A percentile compares a stretch with the other conserved stretches of the same genome.
phyloP scores from a whole-genome alignment of 1,284 basidiomycete genomes.

The Cryptococcus jaspeensis region DNA sequence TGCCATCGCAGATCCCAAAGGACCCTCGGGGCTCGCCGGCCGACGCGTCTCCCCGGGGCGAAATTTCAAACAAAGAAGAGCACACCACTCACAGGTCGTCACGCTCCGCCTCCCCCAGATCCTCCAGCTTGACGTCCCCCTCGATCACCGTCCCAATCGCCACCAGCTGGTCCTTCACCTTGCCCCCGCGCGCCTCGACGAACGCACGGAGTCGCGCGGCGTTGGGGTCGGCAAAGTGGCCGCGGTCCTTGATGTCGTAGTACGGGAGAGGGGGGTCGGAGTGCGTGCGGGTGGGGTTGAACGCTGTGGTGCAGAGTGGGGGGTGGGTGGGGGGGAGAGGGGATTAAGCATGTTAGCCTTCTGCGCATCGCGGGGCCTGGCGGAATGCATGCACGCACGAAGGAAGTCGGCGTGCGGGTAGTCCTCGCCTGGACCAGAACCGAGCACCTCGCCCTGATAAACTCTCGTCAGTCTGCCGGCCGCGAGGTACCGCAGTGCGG shows the following conservation, averaged over 20 bases:
- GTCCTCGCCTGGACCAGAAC: slow-evolving; percentile 27
- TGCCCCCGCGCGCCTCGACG: slow-evolving; percentile 46
- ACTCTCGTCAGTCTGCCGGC: neutral
- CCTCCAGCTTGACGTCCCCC: slow-evolving; percentile 52
- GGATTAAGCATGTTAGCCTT: neutral
- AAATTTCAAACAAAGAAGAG: neutral
- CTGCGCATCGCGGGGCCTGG: neutral
- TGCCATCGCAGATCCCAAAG: neutral
- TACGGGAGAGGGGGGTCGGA: slow-evolving; percentile 55
- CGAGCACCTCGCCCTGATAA: slow-evolving; percentile 37
- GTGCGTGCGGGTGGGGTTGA: slow-evolving; percentile 35
- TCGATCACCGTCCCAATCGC: slow-evolving; percentile 52
- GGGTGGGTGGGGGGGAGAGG: neutral
- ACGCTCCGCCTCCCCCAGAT: slow-evolving; percentile 51
- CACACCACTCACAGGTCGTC: slow-evolving; percentile 51
- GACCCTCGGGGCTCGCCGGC: neutral
- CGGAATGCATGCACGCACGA: slow-evolving; percentile 22
- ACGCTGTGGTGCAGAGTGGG: slow-evolving; percentile 18
- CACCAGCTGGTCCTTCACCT: slow-evolving; percentile 50
- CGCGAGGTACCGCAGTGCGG: neutral
- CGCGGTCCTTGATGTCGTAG: slow-evolving; percentile 64
- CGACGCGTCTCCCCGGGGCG: neutral
- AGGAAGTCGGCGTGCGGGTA: slow-evolving; percentile 41
- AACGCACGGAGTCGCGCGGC: slow-evolving; percentile 39
- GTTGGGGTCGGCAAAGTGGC: slow-evolving; percentile 52